Base-by-base conservation (phyloP, 768 basidiomycete species). In the Hemileccinum impolitum region DNA sequence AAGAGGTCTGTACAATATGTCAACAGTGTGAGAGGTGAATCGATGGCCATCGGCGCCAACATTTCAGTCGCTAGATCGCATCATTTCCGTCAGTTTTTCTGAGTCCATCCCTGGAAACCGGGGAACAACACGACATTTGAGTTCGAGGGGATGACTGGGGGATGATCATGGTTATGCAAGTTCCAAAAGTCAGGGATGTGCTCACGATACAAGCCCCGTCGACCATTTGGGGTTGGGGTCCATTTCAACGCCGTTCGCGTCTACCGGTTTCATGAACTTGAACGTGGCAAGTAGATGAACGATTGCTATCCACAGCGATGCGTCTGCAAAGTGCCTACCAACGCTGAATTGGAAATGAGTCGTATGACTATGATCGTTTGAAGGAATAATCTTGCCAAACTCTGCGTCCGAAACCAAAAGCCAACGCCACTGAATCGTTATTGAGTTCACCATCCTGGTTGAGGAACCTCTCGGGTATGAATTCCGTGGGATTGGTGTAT, bases 221-320 rank as follows among this genome's bases (percentile, higher is more conserved):
- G 65, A 50, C 66, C 66, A 66, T 44, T 52, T 23, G 1, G 63
- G 65, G 14, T 51, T 39, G 18, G 60, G 59, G 15, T 67, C 50
- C 21, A 55, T 36, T 42, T 69, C 67, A 17, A 26, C 36, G 4
- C 67, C 67, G 25, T 62, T 48, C 18, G 55, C 48, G 34, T 69
- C 57, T 49, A 65, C 35, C 19, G 45, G 57, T 49, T 55, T 69
- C 67, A 49, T 54, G 34, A 69, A 67, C 28, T 55, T 61, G 45
- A 69, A 66, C n/a, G 44, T 32, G 44, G 64, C 37, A 34, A 69
- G 63, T 15, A 66, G 54, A 45, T 66, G 65, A 9, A 52, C 65
- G 5, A 66, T 52, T 15, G 62, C 67, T 42, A 67, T 56, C 65
- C 65, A 66, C n/a, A 66, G 19, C 35, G 65, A 66, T 12, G 67